Conservation (phyloP, 2,329 filamentous ascomycete genomes). For the Cytospora leucostoma region DNA sequence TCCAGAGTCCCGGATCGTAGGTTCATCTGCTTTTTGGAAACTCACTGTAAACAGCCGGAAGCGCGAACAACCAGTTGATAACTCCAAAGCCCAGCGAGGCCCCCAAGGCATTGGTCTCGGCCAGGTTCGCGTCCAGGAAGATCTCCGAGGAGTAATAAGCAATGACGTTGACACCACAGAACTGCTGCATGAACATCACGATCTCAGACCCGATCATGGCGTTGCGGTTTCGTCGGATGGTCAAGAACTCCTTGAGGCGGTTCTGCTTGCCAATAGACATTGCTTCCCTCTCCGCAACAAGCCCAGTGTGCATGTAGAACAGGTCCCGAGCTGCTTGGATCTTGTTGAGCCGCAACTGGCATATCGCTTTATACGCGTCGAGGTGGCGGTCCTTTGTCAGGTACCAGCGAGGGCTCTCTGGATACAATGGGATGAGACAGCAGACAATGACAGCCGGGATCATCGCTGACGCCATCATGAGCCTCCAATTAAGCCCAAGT, state of each 20-base stretch:
- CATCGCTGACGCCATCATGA: conserved; percentile 70
- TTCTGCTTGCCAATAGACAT: conserved; percentile 49
- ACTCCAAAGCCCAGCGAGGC: conserved; percentile 66
- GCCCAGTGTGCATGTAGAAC: conserved; percentile 58
- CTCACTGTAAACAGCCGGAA: conserved; percentile 59
- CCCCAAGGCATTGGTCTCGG: conserved; percentile 52
- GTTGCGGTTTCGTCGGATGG: conserved; percentile 62
- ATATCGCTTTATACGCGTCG: conserved; percentile 51
- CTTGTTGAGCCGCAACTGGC: conserved; percentile 50
- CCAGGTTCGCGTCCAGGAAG: conserved; percentile 57
- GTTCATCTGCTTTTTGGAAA: background rate
- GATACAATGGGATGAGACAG: conserved; percentile 51
- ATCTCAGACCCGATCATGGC: conserved; percentile 61
- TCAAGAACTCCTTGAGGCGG: conserved; percentile 59
- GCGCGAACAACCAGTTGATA: conserved; percentile 63
- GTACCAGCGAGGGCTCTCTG: conserved; percentile 54
- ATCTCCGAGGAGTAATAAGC: conserved; percentile 64
- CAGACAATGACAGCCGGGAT: conserved; percentile 61
- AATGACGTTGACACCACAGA: conserved; percentile 50
- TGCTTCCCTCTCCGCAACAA: conserved; percentile 57
- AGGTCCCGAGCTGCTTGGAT: conserved; percentile 58
- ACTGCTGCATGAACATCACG: conserved; percentile 65
- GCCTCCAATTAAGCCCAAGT: conserved; percentile 62
- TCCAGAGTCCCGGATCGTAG: background rate
- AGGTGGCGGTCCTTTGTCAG: conserved; percentile 49